phyloP scores from a whole-genome alignment of 139 green algal species.

The Chlamydomonas applanata region DNA sequence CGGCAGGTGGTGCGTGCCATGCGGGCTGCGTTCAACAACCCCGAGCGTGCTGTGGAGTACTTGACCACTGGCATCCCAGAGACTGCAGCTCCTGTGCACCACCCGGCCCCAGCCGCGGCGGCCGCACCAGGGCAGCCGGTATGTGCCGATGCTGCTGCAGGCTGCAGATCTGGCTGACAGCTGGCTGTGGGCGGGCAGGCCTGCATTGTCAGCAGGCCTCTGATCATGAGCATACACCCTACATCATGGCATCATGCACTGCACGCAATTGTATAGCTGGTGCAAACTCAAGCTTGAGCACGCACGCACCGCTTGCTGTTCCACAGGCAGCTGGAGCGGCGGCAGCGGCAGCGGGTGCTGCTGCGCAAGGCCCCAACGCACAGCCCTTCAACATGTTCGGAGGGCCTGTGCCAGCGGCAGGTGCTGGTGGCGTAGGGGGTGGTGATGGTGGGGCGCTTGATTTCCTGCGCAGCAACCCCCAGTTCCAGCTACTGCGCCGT shows the following conservation, averaged over 20 bases:
- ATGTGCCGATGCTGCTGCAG: constrained; percentile 4
- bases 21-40: constrained; percentile 98
- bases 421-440: constrained; percentile 1
- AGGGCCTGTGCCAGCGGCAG: constrained; percentile 12
- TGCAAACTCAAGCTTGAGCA: too few relatives aligned
- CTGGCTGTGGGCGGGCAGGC: too few relatives aligned
- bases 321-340: constrained; percentile 10
- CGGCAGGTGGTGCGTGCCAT: constrained; percentile 81
- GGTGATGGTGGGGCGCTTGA: constrained; percentile 57
- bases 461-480: constrained; percentile 73
- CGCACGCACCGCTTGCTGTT: too few relatives aligned
- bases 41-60: constrained; percentile 98
- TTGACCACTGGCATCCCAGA: constrained; percentile 87
- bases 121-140: neutral
- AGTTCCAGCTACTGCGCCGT: constrained; percentile 85
- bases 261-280: too few relatives aligned
- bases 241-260: too few relatives aligned
- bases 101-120: constrained; percentile 13
- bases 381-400: constrained; percentile 93
- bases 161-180: too few relatives aligned
- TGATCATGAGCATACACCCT: too few relatives aligned
- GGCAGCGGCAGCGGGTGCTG: constrained; percentile 14
- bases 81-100: constrained; percentile 16
- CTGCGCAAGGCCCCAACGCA: constrained; percentile 16
- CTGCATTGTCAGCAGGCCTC: too few relatives aligned